Percentiles rank a stretch among this genome's conserved stretches.
These are phyloP conservation scores for Mollisia scopiformis DNA, from an alignment of 2,329 filamentous ascomycete genomes.

Conservation along the genomic window DNA sequence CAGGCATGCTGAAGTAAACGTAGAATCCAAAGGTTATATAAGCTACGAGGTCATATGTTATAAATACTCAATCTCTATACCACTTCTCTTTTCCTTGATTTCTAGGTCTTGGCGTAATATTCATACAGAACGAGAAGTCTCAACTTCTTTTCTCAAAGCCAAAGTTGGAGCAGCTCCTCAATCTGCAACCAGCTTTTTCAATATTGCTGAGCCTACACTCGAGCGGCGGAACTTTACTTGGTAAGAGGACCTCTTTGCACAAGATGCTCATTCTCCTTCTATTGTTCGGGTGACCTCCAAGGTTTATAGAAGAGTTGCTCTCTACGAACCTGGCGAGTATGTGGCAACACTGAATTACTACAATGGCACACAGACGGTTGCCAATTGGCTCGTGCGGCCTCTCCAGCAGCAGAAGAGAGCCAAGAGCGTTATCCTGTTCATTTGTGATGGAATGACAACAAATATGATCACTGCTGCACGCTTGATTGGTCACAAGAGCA, in stretches of 20 bases:
- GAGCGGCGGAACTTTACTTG: slow-evolving; percentile 85
- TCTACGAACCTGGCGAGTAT: slow-evolving; percentile 81
- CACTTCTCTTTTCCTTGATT: too few species aligned
- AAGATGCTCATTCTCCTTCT: slow-evolving; percentile 69
- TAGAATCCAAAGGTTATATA: too few species aligned
- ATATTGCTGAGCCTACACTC: slow-evolving; percentile 68
- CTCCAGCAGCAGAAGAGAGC: slow-evolving; percentile 71
- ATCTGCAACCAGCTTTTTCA: slow-evolving; percentile 68
- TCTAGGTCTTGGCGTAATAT: too few species aligned
- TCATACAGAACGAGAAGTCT: too few species aligned
- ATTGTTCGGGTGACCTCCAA: slow-evolving; percentile 82
- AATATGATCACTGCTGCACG: slow-evolving; percentile 83
- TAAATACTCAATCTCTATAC: too few species aligned
- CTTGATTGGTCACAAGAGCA: slow-evolving; percentile 77
- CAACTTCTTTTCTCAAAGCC: too few species aligned
- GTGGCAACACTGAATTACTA: slow-evolving; percentile 78
- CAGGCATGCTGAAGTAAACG: too few species aligned
- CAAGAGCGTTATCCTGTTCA: slow-evolving; percentile 86
- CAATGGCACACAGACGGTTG: slow-evolving; percentile 69
- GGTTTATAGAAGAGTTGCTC: slow-evolving; percentile 73
- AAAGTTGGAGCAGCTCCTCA: slow-evolving; percentile 61
- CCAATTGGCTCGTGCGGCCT: slow-evolving; percentile 77
- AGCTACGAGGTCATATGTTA: too few species aligned
- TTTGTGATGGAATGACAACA: slow-evolving; percentile 70
- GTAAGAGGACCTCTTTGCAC: slow-evolving; percentile 82